phyloP scores from a whole-genome alignment of 306 rosid species.

The Citrullus mucosospermus region DNA sequence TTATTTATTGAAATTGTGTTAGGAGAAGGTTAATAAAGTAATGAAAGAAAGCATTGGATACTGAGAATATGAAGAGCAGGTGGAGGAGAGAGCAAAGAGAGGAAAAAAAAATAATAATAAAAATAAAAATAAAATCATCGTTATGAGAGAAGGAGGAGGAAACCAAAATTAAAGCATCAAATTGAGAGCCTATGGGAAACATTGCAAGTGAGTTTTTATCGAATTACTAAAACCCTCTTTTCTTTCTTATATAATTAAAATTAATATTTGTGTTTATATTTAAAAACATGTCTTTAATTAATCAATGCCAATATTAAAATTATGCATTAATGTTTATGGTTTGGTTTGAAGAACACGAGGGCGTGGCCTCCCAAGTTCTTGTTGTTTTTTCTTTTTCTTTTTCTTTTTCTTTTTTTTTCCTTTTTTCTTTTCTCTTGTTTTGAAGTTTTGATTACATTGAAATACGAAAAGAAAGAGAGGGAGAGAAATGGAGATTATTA shows the following conservation, averaged over 20 bases:
- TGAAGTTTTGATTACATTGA: background rate
- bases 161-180: slow-evolving; percentile 5
- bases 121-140: background rate
- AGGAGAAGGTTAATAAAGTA: background rate
- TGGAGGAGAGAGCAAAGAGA: background rate
- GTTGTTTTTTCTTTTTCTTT: background rate
- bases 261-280: background rate
- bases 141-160: background rate
- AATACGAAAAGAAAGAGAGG: background rate
- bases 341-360: slow-evolving; percentile 14
- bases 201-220: slow-evolving; percentile 10
- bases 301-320: background rate
- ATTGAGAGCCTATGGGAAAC: slow-evolving; percentile 9
- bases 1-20: too few species aligned
- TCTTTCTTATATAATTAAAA: background rate
- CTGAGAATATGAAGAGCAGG: background rate
- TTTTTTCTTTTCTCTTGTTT: background rate
- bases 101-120: background rate
- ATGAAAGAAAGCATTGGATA: background rate
- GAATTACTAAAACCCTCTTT: slow-evolving; percentile 4
- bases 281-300: background rate
- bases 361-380: slow-evolving; percentile 10
- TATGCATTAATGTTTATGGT: background rate
- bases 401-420: background rate
- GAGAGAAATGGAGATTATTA: background rate